Conservation (phyloP, 73 alveolate species). For the Paramecium primaurelia region DNA sequence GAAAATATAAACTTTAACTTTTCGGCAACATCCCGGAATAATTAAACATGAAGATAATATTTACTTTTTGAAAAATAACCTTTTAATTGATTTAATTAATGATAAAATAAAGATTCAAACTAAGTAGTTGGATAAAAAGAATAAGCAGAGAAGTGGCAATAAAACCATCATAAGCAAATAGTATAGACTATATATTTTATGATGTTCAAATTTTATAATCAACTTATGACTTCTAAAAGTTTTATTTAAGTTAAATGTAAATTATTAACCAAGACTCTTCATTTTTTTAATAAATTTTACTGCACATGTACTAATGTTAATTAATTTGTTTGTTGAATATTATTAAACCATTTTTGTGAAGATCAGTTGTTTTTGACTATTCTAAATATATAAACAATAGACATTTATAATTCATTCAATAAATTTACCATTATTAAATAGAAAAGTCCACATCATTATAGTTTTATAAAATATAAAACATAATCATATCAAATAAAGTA, state of each 20-base stretch:
- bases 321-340: neutral
- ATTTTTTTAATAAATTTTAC: neutral
- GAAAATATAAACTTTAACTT: neutral
- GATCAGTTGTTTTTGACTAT: neutral
- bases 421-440: neutral
- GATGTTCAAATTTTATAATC: neutral
- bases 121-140: neutral
- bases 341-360: neutral
- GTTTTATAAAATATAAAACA: neutral
- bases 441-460: neutral
- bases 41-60: neutral
- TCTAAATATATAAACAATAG: neutral
- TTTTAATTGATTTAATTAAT: neutral
- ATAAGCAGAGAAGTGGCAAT: neutral
- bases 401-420: neutral
- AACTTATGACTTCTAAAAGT: neutral
- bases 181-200: neutral
- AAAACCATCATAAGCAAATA: neutral
- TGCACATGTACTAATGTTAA: neutral
- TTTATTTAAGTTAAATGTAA: neutral
- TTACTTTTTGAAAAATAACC: neutral
- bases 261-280: neutral
- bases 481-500: neutral
- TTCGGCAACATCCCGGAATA: conserved; percentile 21
- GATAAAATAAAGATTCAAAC: neutral